Base-by-base conservation (phyloP, 768 basidiomycete genomes). In the Russula griseocarnosa region DNA sequence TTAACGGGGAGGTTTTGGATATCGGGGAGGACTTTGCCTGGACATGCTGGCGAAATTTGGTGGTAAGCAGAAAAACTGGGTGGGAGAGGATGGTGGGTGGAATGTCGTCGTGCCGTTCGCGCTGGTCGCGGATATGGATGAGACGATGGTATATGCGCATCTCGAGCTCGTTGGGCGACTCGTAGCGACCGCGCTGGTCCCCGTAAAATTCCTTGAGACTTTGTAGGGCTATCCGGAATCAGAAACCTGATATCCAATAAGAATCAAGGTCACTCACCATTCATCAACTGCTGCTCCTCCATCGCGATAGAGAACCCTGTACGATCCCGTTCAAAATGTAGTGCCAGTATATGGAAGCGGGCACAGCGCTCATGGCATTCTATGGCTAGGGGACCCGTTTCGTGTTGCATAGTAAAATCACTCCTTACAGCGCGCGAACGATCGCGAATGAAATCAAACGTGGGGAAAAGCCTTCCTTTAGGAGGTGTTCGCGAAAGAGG, bases 101-200 rank as follows among this genome's bases (percentile, higher is more conserved):
- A 42, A 94, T 85, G 69, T 81, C 85, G 70, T 86, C 91, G 70
- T 81, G 85, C 10, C 84, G 88, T 70, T 90, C 89, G 66, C 75
- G 83, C 70, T 90, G 88, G 73, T 94, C 90, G 32, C 92, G 86
- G 50, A 98, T 88, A 70, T 97, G 93, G 32, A 91, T 87, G 34
- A 98, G 83, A 53, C 95, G 86, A 71, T 95, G 92, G 75, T 98
- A 99, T 1, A 97, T 86, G 36, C 92, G 86, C 86, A 99, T 97
- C 74, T 99, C 96, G 52, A 98, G 82, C 71, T 98, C 95, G 44
- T 88, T 90, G 0, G 88, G 85, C 11, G 88, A 89, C 69, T 86
- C 76, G 65, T 87, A 87, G 47, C 77, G 75, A 10, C 79, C 81
- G 0, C 82, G 74, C 62, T 90, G 86, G 70, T 97, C 95, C 67